These are phyloP conservation scores for Penicillium longicatenatum DNA, from an alignment of 495 filamentous ascomycete genomes.

Conservation along the genomic window DNA sequence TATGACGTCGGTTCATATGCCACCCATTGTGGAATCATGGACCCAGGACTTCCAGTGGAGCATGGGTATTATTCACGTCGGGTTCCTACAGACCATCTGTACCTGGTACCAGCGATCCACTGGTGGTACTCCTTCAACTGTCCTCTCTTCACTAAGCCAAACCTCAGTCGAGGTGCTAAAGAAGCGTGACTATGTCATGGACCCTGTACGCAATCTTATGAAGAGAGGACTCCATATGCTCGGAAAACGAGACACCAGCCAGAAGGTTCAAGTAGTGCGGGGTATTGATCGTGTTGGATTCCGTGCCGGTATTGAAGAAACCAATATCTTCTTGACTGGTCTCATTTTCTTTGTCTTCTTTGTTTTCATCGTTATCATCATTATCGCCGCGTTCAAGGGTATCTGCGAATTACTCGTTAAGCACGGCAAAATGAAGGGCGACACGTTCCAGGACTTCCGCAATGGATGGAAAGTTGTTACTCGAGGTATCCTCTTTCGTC, in stretches of 20 bases:
- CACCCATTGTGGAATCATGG: constrained; percentile 90
- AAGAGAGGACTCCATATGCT: constrained; percentile 41
- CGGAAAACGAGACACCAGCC: constrained; percentile 38
- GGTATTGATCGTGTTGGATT: constrained; percentile 93
- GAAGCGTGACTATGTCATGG: constrained; percentile 39
- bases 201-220: constrained; percentile 42
- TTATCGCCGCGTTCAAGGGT: constrained; percentile 78
- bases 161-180: constrained; percentile 81
- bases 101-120: constrained; percentile 98
- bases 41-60: constrained; percentile 99
- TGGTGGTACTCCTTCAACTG: constrained; percentile 80
- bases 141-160: constrained; percentile 70
- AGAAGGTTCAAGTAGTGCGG: constrained; percentile 67
- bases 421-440: constrained; percentile 75
- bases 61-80: constrained; percentile 91
- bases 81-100: constrained; percentile 83
- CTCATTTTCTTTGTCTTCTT: constrained; percentile 89
- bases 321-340: constrained; percentile 93
- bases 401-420: constrained; percentile 73
- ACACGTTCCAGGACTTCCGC: constrained; percentile 93
- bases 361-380: constrained; percentile 67
- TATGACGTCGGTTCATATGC: constrained; percentile 79
- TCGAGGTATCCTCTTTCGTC: constrained; percentile 89
- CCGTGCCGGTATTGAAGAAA: constrained; percentile 78
- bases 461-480: constrained; percentile 85